Conservation (phyloP, 768 basidiomycete genomes). For the Mycena rebaudengoi region DNA sequence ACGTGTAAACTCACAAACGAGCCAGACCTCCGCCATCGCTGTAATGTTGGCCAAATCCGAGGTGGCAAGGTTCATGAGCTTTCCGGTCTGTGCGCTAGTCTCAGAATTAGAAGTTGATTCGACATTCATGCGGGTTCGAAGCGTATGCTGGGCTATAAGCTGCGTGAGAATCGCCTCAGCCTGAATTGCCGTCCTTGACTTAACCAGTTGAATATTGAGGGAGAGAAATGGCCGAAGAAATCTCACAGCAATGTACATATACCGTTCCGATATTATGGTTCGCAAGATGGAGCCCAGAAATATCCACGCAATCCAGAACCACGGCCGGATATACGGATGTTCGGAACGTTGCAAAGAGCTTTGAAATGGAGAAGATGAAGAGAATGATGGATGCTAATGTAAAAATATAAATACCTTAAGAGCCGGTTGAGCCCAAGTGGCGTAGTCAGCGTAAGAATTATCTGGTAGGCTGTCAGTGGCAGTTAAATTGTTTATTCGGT, state of each 20-base stretch:
- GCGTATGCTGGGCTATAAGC: background rate
- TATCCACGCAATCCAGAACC: constrained; percentile 55
- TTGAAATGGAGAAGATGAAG: constrained; percentile 43
- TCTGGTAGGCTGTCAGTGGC: constrained; percentile 28
- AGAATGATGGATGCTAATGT: background rate
- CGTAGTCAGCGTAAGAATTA: constrained; percentile 34
- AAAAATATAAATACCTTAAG: background rate
- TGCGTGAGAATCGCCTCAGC: background rate
- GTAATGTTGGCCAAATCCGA: background rate
- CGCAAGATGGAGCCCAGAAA: constrained; percentile 45
- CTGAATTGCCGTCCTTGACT: constrained; percentile 34
- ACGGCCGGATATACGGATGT: constrained; percentile 58
- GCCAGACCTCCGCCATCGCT: background rate
- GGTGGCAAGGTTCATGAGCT: background rate
- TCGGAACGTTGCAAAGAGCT: constrained; percentile 48
- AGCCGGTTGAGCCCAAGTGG: background rate
- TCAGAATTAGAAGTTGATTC: background rate
- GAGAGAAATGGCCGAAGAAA: too few relatives aligned
- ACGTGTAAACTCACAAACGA: background rate
- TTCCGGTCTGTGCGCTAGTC: background rate
- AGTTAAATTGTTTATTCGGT: background rate
- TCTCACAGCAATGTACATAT: constrained; percentile 50
- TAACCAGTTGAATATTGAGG: background rate
- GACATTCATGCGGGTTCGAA: background rate
- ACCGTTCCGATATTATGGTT: constrained; percentile 50